phyloP scores from a whole-genome alignment of 805 yeast genomes.

The Sugiyamaella qingdaonensis region DNA sequence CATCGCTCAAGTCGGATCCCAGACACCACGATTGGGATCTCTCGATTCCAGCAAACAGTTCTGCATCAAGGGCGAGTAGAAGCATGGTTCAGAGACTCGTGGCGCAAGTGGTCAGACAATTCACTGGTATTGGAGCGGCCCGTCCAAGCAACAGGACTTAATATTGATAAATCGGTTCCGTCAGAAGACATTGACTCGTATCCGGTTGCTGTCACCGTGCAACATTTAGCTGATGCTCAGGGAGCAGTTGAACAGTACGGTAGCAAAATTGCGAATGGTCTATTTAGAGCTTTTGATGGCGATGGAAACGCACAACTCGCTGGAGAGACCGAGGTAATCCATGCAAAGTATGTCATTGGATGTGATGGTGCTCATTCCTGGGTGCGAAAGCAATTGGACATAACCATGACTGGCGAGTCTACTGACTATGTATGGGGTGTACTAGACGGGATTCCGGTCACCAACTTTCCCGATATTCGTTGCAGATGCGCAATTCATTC shows the following conservation, averaged over 20 bases:
- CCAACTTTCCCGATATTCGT: constrained; percentile 37
- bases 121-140: constrained; percentile 17
- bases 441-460: constrained; percentile 34
- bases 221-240: constrained; percentile 18
- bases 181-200: constrained; percentile 19
- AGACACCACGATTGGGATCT: constrained; percentile 31
- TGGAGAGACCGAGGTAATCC: constrained; percentile 21
- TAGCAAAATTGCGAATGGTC: constrained; percentile 27
- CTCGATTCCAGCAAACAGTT: constrained; percentile 30
- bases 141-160: constrained; percentile 15
- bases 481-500: constrained; percentile 35
- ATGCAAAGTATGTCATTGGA: constrained; percentile 35
- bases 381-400: constrained; percentile 34
- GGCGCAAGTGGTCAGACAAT: constrained; percentile 18
- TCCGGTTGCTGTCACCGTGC: constrained; percentile 28
- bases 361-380: constrained; percentile 36
- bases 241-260: constrained; percentile 20
- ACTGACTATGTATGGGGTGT: constrained; percentile 38
- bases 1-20: constrained; percentile 28
- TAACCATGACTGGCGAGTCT: constrained; percentile 35
- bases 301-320: constrained; percentile 18
- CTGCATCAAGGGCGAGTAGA: constrained; percentile 35
- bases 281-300: constrained; percentile 30
- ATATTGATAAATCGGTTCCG: constrained; percentile 16
- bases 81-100: constrained; percentile 27